Conservation (phyloP, 108 stramenopile species). For the Conticribra weissflogii region DNA sequence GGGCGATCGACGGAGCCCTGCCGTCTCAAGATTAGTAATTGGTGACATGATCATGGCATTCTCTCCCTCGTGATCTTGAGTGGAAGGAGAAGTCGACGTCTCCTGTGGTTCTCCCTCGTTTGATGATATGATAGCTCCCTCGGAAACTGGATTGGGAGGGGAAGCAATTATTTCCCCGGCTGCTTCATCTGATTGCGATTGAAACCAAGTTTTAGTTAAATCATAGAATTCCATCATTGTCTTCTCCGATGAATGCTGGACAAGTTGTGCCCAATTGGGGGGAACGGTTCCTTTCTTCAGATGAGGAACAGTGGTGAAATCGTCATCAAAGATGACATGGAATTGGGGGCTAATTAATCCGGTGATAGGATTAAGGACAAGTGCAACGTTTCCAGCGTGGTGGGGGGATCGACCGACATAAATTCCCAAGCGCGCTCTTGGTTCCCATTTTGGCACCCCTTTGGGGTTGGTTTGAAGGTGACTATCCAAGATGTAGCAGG, state of each 20-base stretch:
- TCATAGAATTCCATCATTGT: not conserved
- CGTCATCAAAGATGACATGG: not conserved
- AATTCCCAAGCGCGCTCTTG: not conserved
- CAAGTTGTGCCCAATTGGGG: not conserved
- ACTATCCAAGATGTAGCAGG: not conserved
- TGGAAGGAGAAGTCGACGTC: not conserved
- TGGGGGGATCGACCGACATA: not conserved
- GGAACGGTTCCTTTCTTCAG: not conserved
- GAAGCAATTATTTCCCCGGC: not conserved
- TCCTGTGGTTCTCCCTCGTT: not conserved
- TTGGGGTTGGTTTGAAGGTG: not conserved
- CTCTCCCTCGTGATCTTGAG: not conserved
- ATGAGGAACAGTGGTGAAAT: not conserved
- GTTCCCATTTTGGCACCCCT: not conserved
- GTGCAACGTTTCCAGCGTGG: not conserved
- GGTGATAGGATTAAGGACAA: not conserved
- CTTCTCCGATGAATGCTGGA: not conserved
- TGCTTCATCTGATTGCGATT: not conserved
- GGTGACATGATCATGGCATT: not conserved
- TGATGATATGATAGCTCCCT: slow-evolving; percentile 1
- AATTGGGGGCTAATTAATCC: not conserved
- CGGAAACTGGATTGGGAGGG: not conserved
- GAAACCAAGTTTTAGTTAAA: not conserved
- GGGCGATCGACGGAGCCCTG: not conserved
- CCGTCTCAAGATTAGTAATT: not conserved